Evolutionary conservation across 1,284 basidiomycete species (phyloP).

Genomic region (Peniophora sp.): DNA sequence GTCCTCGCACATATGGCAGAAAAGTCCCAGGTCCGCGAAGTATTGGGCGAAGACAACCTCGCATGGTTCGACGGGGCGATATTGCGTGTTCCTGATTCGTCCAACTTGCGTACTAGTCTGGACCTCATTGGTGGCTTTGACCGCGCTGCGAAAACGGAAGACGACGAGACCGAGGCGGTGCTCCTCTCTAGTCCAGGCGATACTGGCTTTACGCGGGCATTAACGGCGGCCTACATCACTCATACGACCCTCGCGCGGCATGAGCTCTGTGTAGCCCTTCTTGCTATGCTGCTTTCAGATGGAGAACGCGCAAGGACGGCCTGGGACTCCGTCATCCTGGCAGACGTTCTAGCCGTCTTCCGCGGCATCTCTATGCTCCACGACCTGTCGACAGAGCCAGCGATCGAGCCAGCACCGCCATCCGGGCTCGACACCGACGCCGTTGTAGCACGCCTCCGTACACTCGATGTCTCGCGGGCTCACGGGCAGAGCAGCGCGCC

Average conservation of each 20-base stretch:
- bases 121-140: slow-evolving; percentile 67
- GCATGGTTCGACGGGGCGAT: slow-evolving; percentile 44
- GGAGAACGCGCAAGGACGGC: slow-evolving; percentile 31
- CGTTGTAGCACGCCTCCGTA: slow-evolving; percentile 39
- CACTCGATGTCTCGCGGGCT: slow-evolving; percentile 59
- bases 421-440: slow-evolving; percentile 8
- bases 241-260: slow-evolving; percentile 64
- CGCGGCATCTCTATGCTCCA: slow-evolving; percentile 65
- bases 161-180: slow-evolving; percentile 53
- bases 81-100: slow-evolving; percentile 41
- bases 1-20: slow-evolving; percentile 60
- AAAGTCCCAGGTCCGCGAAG: slow-evolving; percentile 41
- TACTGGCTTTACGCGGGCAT: slow-evolving; percentile 42
- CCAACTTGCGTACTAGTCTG: slow-evolving; percentile 46
- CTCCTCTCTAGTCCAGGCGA: slow-evolving; percentile 45
- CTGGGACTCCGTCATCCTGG: slow-evolving; percentile 59
- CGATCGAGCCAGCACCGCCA: slow-evolving; percentile 32
- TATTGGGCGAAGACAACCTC: slow-evolving; percentile 48
- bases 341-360: slow-evolving; percentile 73
- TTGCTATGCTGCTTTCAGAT: slow-evolving; percentile 58
- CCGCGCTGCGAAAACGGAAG: slow-evolving; percentile 63
- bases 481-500: slow-evolving; percentile 30
- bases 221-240: slow-evolving; percentile 53
- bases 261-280: slow-evolving; percentile 56
- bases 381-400: slow-evolving; percentile 49